Evolutionary conservation across 2,329 filamentous ascomycete species (phyloP), one percentile per base, ranked within the genome.

Genomic region (Hyphodiscus sp.): DNA sequence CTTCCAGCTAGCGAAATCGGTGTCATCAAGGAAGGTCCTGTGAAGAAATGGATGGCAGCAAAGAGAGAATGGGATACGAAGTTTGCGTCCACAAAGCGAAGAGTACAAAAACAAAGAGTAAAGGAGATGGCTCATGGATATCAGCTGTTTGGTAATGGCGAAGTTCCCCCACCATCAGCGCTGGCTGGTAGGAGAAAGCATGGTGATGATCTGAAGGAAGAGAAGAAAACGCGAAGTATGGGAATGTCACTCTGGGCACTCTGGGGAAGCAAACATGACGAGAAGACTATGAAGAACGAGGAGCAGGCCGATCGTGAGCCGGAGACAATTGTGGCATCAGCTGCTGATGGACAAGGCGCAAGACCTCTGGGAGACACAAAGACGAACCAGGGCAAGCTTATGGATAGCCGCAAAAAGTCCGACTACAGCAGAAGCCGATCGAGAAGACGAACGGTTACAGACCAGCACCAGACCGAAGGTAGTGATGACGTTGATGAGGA

Each of bases 251-350:
- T 96, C 59, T 97, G 92, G 92, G 87, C 84, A 48, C 76, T 86
- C 1, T 95, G 91, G 87, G 91, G 89, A 15, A 91, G 86, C 45
- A 95, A 88, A 67, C 90, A 96, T 65, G 94, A 97, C 66, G 81
- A 92, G 68, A 77, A 77, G 57, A 87, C 87, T 0, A 77, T 95
- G 2, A 73, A 76, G 46, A 73, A 81, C 2, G 81, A 85, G 66
- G 68, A 78, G 50, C 75, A 77, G 58, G 76, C 76, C 0, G 74
- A 76, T 1, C 69, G 71, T 53, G 63, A 68, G 2, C 62, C 69
- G 0, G 63, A 63, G 20, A 63, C 57, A 11, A 59, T 63, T 20
- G 62, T 64, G 7, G 71, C 72, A 1, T 72, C 69, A 4, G 67
- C 64, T 1, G 68, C 63, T 2, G 73, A 79, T 38, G 75, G 73